Conservation (phyloP, 805 yeast genomes). For the Blastobotrys muscicola region DNA sequence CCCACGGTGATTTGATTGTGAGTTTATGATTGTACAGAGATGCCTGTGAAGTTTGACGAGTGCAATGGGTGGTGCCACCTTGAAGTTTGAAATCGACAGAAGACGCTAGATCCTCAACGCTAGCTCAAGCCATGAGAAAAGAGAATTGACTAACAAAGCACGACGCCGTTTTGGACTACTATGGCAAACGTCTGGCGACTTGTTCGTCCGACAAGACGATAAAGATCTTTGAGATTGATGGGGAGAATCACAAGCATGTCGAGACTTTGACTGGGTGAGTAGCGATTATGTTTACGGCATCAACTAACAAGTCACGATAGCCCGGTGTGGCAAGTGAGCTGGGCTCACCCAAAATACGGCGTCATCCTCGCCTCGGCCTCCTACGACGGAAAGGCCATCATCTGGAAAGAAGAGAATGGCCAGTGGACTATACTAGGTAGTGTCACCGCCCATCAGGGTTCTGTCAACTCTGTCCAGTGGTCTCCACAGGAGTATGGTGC, state of each 20-base stretch:
- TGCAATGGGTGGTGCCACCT: no score
- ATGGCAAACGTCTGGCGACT: constrained; percentile 92
- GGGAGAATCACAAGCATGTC: constrained; percentile 67
- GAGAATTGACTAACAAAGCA: constrained; percentile 34
- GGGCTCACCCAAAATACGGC: constrained; percentile 99
- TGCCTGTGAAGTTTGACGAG: no score
- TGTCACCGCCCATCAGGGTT: constrained; percentile 83
- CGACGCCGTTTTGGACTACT: constrained; percentile 94
- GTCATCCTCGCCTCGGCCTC: constrained; percentile 89
- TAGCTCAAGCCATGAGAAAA: not conserved
- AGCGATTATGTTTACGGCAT: no score
- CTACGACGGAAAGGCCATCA: constrained; percentile 86
- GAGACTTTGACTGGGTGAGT: constrained; percentile 69
- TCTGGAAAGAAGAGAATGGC: constrained; percentile 91
- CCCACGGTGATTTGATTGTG: constrained; percentile 76
- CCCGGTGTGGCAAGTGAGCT: constrained; percentile 96
- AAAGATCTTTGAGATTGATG: constrained; percentile 85
- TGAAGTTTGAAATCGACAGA: no score
- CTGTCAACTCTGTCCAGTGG: constrained; percentile 92
- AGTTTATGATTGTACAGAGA: constrained; percentile 2
- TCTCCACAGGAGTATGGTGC: constrained; percentile 98
- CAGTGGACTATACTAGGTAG: constrained; percentile 82
- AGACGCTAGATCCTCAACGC: no score
- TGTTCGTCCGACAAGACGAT: constrained; percentile 95
- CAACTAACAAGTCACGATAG: constrained; percentile 67